These are phyloP conservation scores for Albophoma yamanashiensis DNA, from an alignment of 2,329 filamentous ascomycete genomes.

Conservation along the genomic window DNA sequence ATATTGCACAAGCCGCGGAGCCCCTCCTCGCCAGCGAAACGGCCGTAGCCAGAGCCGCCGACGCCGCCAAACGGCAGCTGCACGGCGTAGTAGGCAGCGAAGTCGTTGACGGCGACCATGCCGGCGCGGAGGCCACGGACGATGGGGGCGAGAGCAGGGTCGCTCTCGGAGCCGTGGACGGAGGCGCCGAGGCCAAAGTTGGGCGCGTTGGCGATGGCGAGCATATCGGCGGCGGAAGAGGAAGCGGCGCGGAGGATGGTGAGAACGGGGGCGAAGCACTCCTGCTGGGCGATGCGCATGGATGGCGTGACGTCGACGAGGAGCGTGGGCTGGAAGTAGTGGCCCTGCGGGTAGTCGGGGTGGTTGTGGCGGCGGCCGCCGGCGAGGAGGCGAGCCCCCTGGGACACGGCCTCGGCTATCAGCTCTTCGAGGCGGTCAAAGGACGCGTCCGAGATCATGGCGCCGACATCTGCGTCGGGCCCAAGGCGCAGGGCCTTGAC, in stretches of 20 bases:
- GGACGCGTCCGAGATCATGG: slow-evolving; percentile 70
- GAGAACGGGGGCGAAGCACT: slow-evolving; percentile 90
- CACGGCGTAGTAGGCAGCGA: slow-evolving; percentile 85
- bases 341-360: slow-evolving; percentile 63
- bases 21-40: slow-evolving; percentile 87
- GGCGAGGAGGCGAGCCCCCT: slow-evolving; percentile 70
- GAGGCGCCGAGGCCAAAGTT: slow-evolving; percentile 79
- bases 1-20: slow-evolving; percentile 74
- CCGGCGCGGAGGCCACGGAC: slow-evolving; percentile 64
- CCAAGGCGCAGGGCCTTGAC: slow-evolving; percentile 69
- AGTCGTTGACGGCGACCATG: slow-evolving; percentile 95
- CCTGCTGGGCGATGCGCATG: slow-evolving; percentile 82
- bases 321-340: slow-evolving; percentile 89
- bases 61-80: slow-evolving; percentile 90
- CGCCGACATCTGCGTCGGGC: slow-evolving; percentile 71
- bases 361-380: slow-evolving; percentile 67
- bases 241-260: slow-evolving; percentile 65
- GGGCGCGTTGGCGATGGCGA: slow-evolving; percentile 73
- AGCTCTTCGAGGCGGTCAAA: slow-evolving; percentile 70
- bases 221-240: slow-evolving; percentile 50
- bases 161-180: slow-evolving; percentile 64
- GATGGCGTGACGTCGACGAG: slow-evolving; percentile 76
- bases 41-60: slow-evolving; percentile 81
- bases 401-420: slow-evolving; percentile 63
- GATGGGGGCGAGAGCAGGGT: slow-evolving; percentile 50